phyloP scores from a whole-genome alignment of 2,329 filamentous ascomycete species.

The Salinomyces thailandicus region DNA sequence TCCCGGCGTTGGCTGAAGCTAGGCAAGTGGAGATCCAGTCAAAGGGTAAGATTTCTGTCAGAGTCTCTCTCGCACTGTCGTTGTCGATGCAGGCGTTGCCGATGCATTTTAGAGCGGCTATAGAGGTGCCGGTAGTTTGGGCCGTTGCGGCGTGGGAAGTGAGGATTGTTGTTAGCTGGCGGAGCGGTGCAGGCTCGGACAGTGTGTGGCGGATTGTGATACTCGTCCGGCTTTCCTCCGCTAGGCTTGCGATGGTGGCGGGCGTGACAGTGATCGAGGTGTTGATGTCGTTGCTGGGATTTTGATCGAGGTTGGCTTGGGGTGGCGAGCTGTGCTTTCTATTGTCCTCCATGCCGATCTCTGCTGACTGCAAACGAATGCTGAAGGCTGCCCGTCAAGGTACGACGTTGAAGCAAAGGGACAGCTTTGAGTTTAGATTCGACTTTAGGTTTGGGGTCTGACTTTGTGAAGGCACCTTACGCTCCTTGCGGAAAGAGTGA shows the following conservation, averaged over 20 bases:
- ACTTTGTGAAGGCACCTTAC: too few species aligned
- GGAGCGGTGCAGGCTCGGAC: constrained; percentile 7
- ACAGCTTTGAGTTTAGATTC: too few species aligned
- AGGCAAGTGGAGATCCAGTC: background rate
- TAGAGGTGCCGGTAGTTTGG: constrained; percentile 5
- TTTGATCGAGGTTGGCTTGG: too few species aligned
- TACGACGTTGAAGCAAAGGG: too few species aligned
- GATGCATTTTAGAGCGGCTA: constrained; percentile 20
- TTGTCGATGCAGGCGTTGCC: constrained; percentile 26
- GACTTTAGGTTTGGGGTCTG: too few species aligned
- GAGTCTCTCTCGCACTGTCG: constrained; percentile 9
- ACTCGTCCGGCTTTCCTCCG: constrained; percentile 12
- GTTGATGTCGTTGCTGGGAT: too few species aligned
- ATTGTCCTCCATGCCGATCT: too few species aligned
- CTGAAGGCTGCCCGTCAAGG: too few species aligned
- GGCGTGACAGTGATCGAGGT: too few species aligned
- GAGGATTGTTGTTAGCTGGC: constrained; percentile 8
- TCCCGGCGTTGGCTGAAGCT: background rate
- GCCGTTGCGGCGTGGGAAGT: constrained; percentile 2
- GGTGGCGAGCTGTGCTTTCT: too few species aligned
- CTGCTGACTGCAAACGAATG: too few species aligned
- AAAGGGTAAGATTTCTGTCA: constrained; percentile 16
- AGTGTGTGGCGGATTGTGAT: constrained; percentile 4
- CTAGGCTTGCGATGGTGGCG: constrained; percentile 7
- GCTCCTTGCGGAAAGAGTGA: too few species aligned